Base-by-base conservation (phyloP, 2,329 filamentous ascomycete genomes). In the Hypomyces rosellus region DNA sequence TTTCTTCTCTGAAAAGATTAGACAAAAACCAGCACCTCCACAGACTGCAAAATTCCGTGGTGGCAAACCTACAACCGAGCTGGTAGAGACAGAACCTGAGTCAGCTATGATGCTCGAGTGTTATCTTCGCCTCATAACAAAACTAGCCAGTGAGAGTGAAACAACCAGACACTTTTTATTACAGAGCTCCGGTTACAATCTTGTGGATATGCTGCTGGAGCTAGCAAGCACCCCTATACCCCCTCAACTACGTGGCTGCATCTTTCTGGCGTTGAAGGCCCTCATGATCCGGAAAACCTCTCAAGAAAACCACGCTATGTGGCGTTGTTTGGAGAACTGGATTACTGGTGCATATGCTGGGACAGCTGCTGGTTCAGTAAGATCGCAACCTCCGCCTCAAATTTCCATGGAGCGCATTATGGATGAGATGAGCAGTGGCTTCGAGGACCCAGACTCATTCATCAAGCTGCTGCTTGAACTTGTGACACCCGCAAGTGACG, bases 81-180 rank as follows among this genome's bases (percentile, higher is more conserved):
- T 86, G 53, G 83, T 89, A 53, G 90, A 95, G 64, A 76, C 78
- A 25, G 92, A 96, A 63, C 88, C 90, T 4, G 95, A 99, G 66
- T 95, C 89, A 38, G 85, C 86, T n/a, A 88, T 96, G 69, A 96
- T 99, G 89, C 76, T 99, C 25, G 90, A 96, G 63, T 92, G 89
- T 59, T 97, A 97, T 65, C 76, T 99, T 47, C 84, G 92, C 30
- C 77, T 99, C 5, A 87, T 96, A 59, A 82, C 89, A 3, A 89
- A 95, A 65, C 74, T 99, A 9, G 85, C 86, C 54, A 76, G 79
- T 18, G 83, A 92, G 63, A 96, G 89, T 61, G 74, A 79, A 52
- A 73, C 75, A 16, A 86, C 89, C 1, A 80, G 92, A 45, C 71
- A 79, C 34, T 96, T 86, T 74, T 76, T 97, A 52, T 72, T 95